A percentile compares a stretch with the other conserved stretches of the same genome.
Evolutionary conservation across 495 filamentous ascomycete genomes (phyloP).

Genomic region (Geopyxis carbonaria): DNA sequence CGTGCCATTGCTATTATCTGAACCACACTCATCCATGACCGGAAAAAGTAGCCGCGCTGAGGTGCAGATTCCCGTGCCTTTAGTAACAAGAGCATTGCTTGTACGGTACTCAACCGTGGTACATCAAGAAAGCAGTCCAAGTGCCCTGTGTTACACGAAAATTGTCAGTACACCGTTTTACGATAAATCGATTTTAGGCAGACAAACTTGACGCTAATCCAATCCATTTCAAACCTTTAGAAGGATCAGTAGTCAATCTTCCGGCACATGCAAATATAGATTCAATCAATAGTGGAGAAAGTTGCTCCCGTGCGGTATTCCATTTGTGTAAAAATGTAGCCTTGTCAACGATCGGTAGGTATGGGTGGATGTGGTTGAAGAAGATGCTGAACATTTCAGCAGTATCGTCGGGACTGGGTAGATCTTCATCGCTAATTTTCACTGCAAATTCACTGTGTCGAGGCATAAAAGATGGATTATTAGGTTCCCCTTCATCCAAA

Average conservation of each 20-base stretch:
- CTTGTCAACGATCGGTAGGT: constrained; percentile 84
- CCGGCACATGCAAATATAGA: constrained; percentile 90
- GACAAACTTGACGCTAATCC: constrained; percentile 81
- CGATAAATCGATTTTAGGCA: constrained; percentile 11
- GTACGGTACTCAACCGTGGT: constrained; percentile 80
- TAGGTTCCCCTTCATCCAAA: constrained; percentile 19
- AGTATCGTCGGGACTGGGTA: constrained; percentile 74
- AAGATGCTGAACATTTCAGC: constrained; percentile 82
- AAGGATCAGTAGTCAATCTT: constrained; percentile 61
- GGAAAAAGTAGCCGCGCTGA: constrained; percentile 88
- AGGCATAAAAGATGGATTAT: constrained; percentile 18
- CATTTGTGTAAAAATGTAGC: constrained; percentile 78
- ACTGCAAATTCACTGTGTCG: constrained; percentile 30
- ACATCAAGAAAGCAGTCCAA: constrained; percentile 94
- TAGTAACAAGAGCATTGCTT: constrained; percentile 70
- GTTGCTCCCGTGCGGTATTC: constrained; percentile 65
- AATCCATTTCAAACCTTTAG: constrained; percentile 83
- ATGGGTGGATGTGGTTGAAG: constrained; percentile 84
- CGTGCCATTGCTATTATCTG: constrained; percentile 84
- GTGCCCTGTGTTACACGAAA: constrained; percentile 44
- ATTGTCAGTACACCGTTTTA: constrained; percentile 17
- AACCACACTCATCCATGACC: constrained; percentile 95
- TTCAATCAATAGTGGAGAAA: constrained; percentile 84
- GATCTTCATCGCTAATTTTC: constrained; percentile 81
- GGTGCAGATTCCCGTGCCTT: constrained; percentile 86